Percentiles rank a stretch among this genome's conserved stretches.
Conservation (phyloP, 2,329 filamentous ascomycete genomes). For the Xylariaceae sp. region DNA sequence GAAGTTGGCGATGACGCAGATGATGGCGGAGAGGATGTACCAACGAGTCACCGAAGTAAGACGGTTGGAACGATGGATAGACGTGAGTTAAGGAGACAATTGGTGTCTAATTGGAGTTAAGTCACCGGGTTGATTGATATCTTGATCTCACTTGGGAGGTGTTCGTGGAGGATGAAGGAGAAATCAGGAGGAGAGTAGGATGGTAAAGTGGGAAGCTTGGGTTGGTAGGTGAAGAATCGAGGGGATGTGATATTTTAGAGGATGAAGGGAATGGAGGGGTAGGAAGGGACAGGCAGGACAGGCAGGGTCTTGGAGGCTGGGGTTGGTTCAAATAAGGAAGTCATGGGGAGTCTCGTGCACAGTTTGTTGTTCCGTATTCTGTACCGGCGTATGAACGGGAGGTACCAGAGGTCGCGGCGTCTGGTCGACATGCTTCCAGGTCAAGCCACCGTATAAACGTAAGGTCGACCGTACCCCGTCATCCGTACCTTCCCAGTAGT, state of each 20-base stretch:
- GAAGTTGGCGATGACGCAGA: constrained; percentile 2
- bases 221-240: constrained; percentile 21
- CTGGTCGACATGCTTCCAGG: constrained; percentile 1
- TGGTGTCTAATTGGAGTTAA: neutral
- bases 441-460: constrained; percentile 4
- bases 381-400: neutral
- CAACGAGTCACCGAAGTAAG: neutral
- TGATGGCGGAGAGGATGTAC: neutral
- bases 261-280: constrained; percentile 28
- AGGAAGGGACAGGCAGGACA: constrained; percentile 27
- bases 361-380: no score
- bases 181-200: constrained; percentile 6
- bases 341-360: constrained; percentile 9
- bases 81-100: constrained; percentile 6
- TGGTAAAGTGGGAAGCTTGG: constrained; percentile 9
- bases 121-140: constrained; percentile 22
- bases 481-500: neutral
- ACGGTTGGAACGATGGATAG: neutral
- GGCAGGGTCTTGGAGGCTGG: constrained; percentile 12
- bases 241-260: constrained; percentile 18
- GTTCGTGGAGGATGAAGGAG: constrained; percentile 11
- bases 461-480: neutral
- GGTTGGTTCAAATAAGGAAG: constrained; percentile 14
- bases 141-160: constrained; percentile 3
- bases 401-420: neutral